Evolutionary conservation across 768 basidiomycete genomes (phyloP).

Genomic region (Kwoniella mangroviensis): DNA sequence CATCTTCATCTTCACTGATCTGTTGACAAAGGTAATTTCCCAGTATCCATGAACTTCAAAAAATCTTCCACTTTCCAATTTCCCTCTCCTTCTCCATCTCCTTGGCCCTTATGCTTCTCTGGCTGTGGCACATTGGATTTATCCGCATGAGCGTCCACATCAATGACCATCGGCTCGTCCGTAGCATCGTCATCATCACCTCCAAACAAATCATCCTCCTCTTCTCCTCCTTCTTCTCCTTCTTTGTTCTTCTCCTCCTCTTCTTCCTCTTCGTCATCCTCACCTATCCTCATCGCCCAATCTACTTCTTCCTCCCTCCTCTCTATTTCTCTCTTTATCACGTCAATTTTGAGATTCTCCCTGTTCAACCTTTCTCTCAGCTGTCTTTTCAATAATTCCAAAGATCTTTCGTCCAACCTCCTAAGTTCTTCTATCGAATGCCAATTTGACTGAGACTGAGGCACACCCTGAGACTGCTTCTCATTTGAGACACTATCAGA

Average conservation of each 20-base stretch:
- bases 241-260: slow-evolving; percentile 17
- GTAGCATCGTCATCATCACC: slow-evolving; percentile 34
- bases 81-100: slow-evolving; percentile 23
- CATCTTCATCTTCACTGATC: not conserved
- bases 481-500: not conserved
- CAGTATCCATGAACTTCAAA: slow-evolving; percentile 43
- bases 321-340: slow-evolving; percentile 30
- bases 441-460: slow-evolving; percentile 5
- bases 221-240: slow-evolving; percentile 22
- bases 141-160: slow-evolving; percentile 16
- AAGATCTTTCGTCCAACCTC: slow-evolving; percentile 20
- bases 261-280: slow-evolving; percentile 32
- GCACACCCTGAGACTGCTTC: not conserved
- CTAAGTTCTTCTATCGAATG: slow-evolving; percentile 22
- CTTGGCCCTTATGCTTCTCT: not conserved
- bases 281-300: slow-evolving; percentile 32
- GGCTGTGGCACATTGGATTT: not conserved
- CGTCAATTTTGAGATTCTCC: slow-evolving; percentile 20
- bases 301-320: slow-evolving; percentile 34
- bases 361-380: slow-evolving; percentile 25
- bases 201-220: slow-evolving; percentile 39
- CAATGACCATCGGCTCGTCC: slow-evolving; percentile 17
- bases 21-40: slow-evolving; percentile 20
- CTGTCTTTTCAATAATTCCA: slow-evolving; percentile 17
- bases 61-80: slow-evolving; percentile 45